Evolutionary conservation across 78 protist genomes (phyloP).

Genomic region (Capsaspora owczarzaki): DNA sequence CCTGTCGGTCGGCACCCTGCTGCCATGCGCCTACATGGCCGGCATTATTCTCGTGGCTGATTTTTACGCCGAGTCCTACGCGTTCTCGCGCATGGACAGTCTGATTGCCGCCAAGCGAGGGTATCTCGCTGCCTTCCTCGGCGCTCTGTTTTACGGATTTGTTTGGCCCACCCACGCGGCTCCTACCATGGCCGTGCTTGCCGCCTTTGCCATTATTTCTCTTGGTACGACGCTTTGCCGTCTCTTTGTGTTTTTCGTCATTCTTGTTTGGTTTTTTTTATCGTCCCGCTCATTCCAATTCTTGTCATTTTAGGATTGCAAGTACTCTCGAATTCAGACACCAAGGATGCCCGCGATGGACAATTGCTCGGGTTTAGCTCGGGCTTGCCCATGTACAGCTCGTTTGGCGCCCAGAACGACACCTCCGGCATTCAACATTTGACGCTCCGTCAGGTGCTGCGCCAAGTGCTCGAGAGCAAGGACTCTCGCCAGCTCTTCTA

Average conservation of each 20-base stretch:
- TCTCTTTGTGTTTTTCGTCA: not conserved
- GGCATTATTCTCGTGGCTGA: slow-evolving; percentile 1
- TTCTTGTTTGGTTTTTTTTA: too few species aligned
- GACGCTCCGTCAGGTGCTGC: not conserved
- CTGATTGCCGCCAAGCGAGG: too few species aligned
- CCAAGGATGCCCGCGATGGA: not conserved
- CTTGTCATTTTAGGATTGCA: too few species aligned
- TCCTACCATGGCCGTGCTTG: not conserved
- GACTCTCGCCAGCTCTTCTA: slow-evolving; percentile 57
- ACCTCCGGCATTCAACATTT: too few species aligned
- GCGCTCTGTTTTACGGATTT: too few species aligned
- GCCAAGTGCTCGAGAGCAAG: not conserved
- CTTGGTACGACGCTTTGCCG: not conserved
- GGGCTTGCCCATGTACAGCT: not conserved
- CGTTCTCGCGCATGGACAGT: not conserved
- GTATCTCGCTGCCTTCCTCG: too few species aligned
- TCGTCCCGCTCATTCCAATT: too few species aligned
- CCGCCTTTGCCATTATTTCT: not conserved
- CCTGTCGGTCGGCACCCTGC: too few species aligned
- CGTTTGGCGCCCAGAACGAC: too few species aligned
- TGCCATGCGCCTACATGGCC: too few species aligned
- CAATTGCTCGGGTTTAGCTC: not conserved
- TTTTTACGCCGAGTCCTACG: not conserved
- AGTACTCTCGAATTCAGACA: too few species aligned
- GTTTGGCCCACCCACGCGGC: not conserved